Evolutionary conservation across 176 grass and related monocot genomes (phyloP).

Genomic region (Phoenix dactylifera): DNA sequence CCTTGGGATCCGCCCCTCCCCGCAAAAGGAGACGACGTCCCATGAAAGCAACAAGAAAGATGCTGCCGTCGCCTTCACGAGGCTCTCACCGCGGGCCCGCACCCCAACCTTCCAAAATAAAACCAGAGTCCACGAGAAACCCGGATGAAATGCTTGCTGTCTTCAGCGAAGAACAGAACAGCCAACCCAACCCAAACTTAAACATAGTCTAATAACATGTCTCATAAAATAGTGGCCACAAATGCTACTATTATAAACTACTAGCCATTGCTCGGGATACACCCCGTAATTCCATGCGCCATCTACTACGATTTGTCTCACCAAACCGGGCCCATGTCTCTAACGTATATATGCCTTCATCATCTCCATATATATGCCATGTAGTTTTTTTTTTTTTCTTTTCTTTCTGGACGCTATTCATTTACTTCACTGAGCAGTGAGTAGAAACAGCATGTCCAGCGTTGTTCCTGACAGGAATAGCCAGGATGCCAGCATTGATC

Average conservation of each 20-base stretch:
- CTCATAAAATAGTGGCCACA: background rate
- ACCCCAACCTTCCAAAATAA: background rate
- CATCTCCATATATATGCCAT: background rate
- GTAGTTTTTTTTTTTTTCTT: background rate
- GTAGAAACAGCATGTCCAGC: background rate
- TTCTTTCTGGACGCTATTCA: too few species aligned
- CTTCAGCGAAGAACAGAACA: conserved; percentile 18
- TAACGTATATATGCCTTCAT: background rate
- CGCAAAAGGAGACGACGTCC: background rate
- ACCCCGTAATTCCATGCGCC: conserved; percentile 47
- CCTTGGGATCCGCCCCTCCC: background rate
- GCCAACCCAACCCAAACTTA: conserved; percentile 41
- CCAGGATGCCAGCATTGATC: conserved; percentile 15
- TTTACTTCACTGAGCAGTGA: too few species aligned
- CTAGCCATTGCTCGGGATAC: background rate
- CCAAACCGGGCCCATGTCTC: background rate
- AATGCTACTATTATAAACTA: background rate
- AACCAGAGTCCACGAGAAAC: background rate
- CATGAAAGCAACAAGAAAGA: conserved; percentile 10
- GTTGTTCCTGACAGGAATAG: background rate
- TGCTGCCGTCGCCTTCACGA: conserved; percentile 23
- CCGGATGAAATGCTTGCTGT: conserved; percentile 10
- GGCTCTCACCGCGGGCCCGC: conserved; percentile 9
- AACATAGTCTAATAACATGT: conserved; percentile 8
- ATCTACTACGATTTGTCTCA: conserved; percentile 16